phyloP scores from a whole-genome alignment of 2,329 filamentous ascomycete species.

The Trichoderma aggressivum region DNA sequence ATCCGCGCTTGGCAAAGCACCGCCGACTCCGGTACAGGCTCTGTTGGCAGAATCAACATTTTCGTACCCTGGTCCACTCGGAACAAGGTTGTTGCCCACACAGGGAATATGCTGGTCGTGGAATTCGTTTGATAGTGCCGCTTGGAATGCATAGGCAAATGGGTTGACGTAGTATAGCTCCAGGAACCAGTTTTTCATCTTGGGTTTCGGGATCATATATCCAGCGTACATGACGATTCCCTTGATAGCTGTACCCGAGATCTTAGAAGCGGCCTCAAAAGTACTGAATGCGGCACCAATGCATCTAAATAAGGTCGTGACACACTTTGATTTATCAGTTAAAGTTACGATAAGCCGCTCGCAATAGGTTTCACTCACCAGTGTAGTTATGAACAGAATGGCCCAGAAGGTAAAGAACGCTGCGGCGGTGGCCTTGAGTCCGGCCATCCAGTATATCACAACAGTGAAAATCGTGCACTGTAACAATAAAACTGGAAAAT shows the following conservation, averaged over 20 bases:
- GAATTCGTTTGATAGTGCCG: background rate
- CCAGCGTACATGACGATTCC: slow-evolving; percentile 60
- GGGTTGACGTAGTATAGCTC: slow-evolving; percentile 58
- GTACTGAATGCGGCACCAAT: slow-evolving; percentile 54
- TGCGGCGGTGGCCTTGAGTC: slow-evolving; percentile 47
- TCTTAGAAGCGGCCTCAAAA: slow-evolving; percentile 58
- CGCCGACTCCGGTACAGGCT: background rate
- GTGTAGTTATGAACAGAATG: slow-evolving; percentile 24
- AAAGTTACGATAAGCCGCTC: background rate
- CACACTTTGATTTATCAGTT: slow-evolving; percentile 34
- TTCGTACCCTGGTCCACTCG: background rate
- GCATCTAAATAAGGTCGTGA: slow-evolving; percentile 57
- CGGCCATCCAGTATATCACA: slow-evolving; percentile 62
- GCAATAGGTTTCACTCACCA: background rate
- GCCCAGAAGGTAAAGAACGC: slow-evolving; percentile 63
- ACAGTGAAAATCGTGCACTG: slow-evolving; percentile 58
- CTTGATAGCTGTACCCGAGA: slow-evolving; percentile 48
- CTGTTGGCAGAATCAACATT: background rate
- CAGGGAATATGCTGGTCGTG: background rate
- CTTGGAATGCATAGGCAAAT: background rate
- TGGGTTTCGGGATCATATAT: slow-evolving; percentile 58
- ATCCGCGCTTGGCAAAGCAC: background rate
- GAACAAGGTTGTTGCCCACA: background rate
- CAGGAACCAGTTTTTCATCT: slow-evolving; percentile 61
- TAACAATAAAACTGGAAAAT: slow-evolving; percentile 54